phyloP scores from a whole-genome alignment of 73 alveolate genomes.

The Blepharisma japonicum region DNA sequence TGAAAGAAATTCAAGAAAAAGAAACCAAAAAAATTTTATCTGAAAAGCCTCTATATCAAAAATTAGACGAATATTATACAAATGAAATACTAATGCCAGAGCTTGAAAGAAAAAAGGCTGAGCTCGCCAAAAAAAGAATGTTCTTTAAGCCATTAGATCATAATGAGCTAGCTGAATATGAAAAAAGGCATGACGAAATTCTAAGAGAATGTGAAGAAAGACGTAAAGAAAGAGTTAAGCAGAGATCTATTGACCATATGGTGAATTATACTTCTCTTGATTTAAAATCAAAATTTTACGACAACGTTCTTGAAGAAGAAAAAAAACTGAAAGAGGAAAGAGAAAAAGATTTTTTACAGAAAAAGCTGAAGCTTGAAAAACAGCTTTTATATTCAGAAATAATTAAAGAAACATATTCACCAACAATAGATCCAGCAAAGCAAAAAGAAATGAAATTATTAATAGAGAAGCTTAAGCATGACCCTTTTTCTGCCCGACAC shows the following conservation, averaged over 20 bases:
- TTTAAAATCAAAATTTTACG: background rate
- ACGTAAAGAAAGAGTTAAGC: background rate
- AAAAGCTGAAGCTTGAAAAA: background rate
- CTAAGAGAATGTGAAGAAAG: background rate
- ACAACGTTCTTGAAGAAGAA: background rate
- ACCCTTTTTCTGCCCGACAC: too few relatives aligned
- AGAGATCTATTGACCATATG: background rate
- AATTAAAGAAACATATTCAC: constrained; percentile 1
- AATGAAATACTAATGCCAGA: constrained; percentile 60
- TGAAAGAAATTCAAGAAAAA: constrained; percentile 37
- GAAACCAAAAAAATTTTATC: constrained; percentile 24
- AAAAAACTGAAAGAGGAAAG: background rate
- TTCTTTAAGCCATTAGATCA: constrained; percentile 43
- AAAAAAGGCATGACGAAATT: background rate
- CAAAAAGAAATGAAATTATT: too few relatives aligned
- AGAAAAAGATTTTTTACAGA: background rate
- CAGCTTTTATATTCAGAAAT: background rate
- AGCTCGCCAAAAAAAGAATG: constrained; percentile 42
- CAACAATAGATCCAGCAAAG: background rate
- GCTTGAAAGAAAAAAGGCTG: constrained; percentile 49
- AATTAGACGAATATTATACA: constrained; percentile 42
- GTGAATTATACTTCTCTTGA: background rate
- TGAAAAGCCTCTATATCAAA: constrained; percentile 38
- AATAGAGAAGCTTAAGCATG: too few relatives aligned
- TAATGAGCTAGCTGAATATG: background rate